phyloP scores from a whole-genome alignment of 768 basidiomycete genomes.

The Boletellus sp. region DNA sequence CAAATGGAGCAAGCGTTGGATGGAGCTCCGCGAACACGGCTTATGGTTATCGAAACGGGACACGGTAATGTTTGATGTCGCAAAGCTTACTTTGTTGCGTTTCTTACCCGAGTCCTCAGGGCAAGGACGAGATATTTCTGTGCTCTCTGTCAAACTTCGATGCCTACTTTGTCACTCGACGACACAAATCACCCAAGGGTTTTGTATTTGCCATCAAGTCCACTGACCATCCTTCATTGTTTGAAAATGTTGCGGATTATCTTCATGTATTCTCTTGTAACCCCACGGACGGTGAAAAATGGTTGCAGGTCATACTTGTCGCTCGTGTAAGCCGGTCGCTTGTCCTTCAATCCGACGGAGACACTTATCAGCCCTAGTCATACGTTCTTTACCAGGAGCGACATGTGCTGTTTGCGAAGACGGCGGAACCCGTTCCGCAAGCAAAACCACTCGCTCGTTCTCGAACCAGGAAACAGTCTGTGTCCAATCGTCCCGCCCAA shows the following conservation, averaged over 20 bases:
- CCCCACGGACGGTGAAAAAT: constrained; percentile 65
- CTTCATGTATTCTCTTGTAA: constrained; percentile 81
- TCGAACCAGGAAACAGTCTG: constrained; percentile 34
- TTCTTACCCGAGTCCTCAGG: constrained; percentile 40
- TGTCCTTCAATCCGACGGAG: background rate
- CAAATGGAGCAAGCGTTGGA: constrained; percentile 93
- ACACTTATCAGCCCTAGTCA: constrained; percentile 46
- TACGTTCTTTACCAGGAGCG: constrained; percentile 82
- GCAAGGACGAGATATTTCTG: constrained; percentile 77
- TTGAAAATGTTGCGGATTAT: constrained; percentile 87
- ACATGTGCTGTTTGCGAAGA: constrained; percentile 46
- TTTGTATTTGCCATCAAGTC: constrained; percentile 88
- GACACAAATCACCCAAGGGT: constrained; percentile 77
- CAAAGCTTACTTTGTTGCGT: background rate
- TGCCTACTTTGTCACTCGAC: constrained; percentile 73
- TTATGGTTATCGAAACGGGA: constrained; percentile 89
- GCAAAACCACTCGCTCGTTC: constrained; percentile 36
- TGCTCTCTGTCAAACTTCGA: constrained; percentile 90
- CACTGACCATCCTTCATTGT: constrained; percentile 78
- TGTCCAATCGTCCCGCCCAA: constrained; percentile 38
- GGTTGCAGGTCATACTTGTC: constrained; percentile 78
- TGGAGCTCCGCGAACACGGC: constrained; percentile 81
- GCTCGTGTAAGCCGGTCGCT: constrained; percentile 59
- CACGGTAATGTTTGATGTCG: constrained; percentile 47
- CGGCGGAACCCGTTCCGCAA: constrained; percentile 22